phyloP scores from a whole-genome alignment of 164 flowering plant genomes.

The Aristolochia fimbriata region DNA sequence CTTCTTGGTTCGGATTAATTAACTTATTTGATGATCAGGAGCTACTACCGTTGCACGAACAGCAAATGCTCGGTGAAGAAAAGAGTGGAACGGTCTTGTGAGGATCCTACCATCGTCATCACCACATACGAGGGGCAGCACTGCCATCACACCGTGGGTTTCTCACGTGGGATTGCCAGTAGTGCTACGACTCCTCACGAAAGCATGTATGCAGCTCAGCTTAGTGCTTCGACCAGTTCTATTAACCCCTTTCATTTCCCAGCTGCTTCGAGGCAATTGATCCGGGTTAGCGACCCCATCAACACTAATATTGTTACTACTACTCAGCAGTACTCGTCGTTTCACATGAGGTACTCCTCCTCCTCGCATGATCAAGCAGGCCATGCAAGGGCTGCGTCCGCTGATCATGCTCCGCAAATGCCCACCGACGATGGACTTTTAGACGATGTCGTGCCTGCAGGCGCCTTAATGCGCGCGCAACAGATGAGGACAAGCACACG shows the following conservation, averaged over 20 bases:
- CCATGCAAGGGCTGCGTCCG: conserved; percentile 7
- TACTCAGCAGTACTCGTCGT: conserved; percentile 7
- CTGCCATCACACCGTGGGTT: conserved; percentile 15
- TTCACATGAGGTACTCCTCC: no score
- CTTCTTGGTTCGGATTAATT: no score
- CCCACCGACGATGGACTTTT: conserved; percentile 52
- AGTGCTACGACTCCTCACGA: no score
- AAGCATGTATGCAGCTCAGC: neutral
- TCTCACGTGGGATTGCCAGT: neutral
- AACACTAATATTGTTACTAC: no score
- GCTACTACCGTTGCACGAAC: conserved; percentile 88
- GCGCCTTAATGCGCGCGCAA: conserved; percentile 55
- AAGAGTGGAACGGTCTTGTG: conserved; percentile 70
- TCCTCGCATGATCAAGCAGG: conserved; percentile 10
- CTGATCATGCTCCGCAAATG: conserved; percentile 9
- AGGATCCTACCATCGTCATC: conserved; percentile 68
- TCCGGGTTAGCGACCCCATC: conserved; percentile 12
- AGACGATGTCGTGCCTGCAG: conserved; percentile 68
- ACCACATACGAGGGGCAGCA: conserved; percentile 96
- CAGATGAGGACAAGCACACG: conserved; percentile 19
- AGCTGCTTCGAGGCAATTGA: conserved; percentile 21
- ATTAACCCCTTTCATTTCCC: conserved; percentile 26
- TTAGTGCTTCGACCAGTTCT: conserved; percentile 11
- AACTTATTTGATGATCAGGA: conserved; percentile 49
- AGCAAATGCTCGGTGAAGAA: conserved; percentile 87